Percentiles rank a stretch among this genome's conserved stretches.
Conservation (phyloP, 2,329 filamentous ascomycete species). For the Pyrenochaeta sp. region DNA sequence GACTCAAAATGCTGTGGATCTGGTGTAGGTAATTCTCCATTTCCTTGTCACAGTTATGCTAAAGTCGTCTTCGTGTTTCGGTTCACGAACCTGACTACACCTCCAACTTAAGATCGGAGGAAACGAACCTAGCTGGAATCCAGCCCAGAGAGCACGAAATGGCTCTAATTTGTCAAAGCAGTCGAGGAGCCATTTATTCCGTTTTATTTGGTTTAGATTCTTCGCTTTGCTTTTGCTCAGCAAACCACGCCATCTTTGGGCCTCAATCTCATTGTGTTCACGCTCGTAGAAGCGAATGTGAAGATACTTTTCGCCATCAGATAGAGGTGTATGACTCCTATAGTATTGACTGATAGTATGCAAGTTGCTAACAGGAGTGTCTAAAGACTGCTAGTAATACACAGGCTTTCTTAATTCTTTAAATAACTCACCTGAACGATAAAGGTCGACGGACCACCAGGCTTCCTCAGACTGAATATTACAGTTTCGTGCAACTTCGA, state of each 20-base stretch:
- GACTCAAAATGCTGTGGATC: conserved; percentile 12
- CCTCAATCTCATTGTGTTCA: conserved; percentile 3
- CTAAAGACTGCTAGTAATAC: too few species aligned
- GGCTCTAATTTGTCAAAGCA: conserved; percentile 15
- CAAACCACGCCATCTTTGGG: conserved; percentile 6
- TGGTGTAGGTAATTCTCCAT: conserved; percentile 12
- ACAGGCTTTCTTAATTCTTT: too few species aligned
- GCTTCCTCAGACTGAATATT: background rate
- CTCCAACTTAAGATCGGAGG: conserved; percentile 15
- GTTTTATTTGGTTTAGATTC: conserved; percentile 12
- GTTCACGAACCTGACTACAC: conserved; percentile 11
- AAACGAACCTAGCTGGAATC: conserved; percentile 15
- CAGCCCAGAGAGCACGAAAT: conserved; percentile 9
- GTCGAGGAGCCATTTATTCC: conserved; percentile 14
- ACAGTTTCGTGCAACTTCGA: conserved; percentile 11
- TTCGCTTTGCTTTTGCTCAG: conserved; percentile 12
- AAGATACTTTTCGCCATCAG: conserved; percentile 18
- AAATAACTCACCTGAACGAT: conserved; percentile 17
- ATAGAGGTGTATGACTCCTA: conserved; percentile 4
- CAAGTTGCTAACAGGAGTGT: background rate
- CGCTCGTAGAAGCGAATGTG: conserved; percentile 14
- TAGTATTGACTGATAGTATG: conserved; percentile 10
- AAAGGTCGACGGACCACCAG: conserved; percentile 18
- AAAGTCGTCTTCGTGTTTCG: background rate
- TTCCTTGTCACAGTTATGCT: too few species aligned